Evolutionary conservation across 208 protist species (phyloP).

Genomic region (Borovskyia barvae): DNA sequence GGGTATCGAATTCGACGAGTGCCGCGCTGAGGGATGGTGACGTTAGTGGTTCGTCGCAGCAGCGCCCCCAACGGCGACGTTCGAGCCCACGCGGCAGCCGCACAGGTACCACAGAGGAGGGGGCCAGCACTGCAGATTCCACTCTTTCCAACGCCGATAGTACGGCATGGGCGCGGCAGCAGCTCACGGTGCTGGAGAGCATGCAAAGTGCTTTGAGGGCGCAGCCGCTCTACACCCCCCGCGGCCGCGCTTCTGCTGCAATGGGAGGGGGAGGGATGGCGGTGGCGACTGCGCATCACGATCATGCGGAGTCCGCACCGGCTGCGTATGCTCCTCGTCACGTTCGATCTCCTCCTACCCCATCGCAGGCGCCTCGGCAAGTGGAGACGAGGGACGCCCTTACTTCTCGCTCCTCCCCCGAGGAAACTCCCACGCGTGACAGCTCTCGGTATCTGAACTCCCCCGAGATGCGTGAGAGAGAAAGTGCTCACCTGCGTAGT

Average conservation of each 20-base stretch:
- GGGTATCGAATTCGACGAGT: too few species aligned
- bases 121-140: too few species aligned
- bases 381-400: neutral
- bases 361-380: neutral
- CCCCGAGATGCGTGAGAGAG: neutral
- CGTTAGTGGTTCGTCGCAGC: neutral
- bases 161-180: conserved; percentile 19
- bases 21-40: neutral
- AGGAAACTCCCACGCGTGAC: neutral
- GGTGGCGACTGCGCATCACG: too few species aligned
- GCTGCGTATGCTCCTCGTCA: too few species aligned
- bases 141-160: neutral
- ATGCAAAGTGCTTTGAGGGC: conserved; percentile 24
- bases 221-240: conserved; percentile 21
- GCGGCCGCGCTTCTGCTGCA: conserved; percentile 7
- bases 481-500: neutral
- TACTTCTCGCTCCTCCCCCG: neutral
- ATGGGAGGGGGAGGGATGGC: too few species aligned
- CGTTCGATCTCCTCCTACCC: conserved; percentile 1
- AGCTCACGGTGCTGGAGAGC: conserved; percentile 18
- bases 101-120: too few species aligned
- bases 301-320: too few species aligned
- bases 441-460: too few species aligned
- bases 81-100: conserved; percentile 24
- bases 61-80: conserved; percentile 9